Base-by-base conservation (phyloP, 2,329 filamentous ascomycete genomes). In the Colletotrichum filicis region DNA sequence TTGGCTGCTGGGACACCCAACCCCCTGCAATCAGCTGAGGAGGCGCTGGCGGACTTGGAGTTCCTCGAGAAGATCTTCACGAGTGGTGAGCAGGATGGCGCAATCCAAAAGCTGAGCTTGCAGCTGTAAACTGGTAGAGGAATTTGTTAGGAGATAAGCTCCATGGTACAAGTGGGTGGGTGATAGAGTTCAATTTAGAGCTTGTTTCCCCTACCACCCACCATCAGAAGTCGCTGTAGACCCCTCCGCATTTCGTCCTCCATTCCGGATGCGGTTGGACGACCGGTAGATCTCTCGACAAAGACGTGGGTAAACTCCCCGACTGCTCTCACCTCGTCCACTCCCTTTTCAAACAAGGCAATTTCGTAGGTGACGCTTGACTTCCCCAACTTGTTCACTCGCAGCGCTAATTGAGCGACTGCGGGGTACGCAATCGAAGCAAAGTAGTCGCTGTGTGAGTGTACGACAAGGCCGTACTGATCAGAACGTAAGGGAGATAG, bases 321-420 rank as follows among this genome's bases (percentile, higher is more conserved):
- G 1, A 98, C 95, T 12, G 95, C 94, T 79, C 93, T 94, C 11
- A 97, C 94, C 24, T 89, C 85, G 1, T 94, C 91, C 2, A 92
- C 85, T 0, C 92, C 94, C 73, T 90, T 87, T 79, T 94, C 92
- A 78, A 98, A 98, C 1, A 98, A 87, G 0, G 92, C 97, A 71
- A 97, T 90, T 80, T 98, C 96, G 79, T 98, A 98, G 14, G 91
- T 94, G 9, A 97, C 95, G 78, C 95, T 98, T 30, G 94, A 95
- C 76, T 91, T 93, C 4, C 95, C 95, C 8, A 98, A 87, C 82
- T 93, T 95, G 76, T 93, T 93, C 46, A 98, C 95, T 14, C 95
- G 89, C 56, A 98, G 83, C 1, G 92, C 94, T 5, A 98, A 87
- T 77, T 98, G 94, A 0, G 97, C 89, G 3, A 95, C 87, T 46